Conservation (phyloP, 352 stramenopile genomes). For the Pythium volutum region DNA sequence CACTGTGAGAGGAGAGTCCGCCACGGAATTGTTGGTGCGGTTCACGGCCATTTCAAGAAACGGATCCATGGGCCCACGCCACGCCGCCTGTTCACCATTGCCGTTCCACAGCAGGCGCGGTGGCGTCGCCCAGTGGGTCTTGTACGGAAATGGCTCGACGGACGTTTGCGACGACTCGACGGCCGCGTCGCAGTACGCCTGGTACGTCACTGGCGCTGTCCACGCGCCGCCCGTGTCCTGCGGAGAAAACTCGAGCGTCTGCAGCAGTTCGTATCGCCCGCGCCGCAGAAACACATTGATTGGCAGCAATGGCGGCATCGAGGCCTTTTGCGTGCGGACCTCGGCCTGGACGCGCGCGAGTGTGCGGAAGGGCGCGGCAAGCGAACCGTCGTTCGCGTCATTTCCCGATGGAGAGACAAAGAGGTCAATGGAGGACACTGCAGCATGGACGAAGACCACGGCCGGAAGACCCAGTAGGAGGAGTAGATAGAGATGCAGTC, state of each 20-base stretch:
- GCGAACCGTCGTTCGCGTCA: conserved; percentile 44
- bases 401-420: conserved; percentile 50
- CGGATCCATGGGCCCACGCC: conserved; percentile 53
- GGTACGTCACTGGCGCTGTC: conserved; percentile 47
- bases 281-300: conserved; percentile 64
- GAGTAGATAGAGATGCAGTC: neutral
- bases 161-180: conserved; percentile 35
- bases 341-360: conserved; percentile 44
- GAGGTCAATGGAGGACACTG: conserved; percentile 32
- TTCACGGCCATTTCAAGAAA: conserved; percentile 61
- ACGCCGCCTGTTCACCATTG: conserved; percentile 36
- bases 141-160: conserved; percentile 46
- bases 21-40: conserved; percentile 37
- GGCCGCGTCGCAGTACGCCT: conserved; percentile 59
- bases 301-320: conserved; percentile 15
- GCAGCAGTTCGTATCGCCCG: conserved; percentile 46
- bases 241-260: conserved; percentile 50
- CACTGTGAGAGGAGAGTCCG: conserved; percentile 20
- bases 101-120: conserved; percentile 67
- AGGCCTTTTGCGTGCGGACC: conserved; percentile 29
- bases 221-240: conserved; percentile 38
- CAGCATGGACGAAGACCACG: neutral
- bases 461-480: neutral
- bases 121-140: conserved; percentile 27
- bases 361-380: conserved; percentile 47